These are phyloP conservation scores for Psilocybe sp. DNA, from an alignment of 768 basidiomycete genomes.

Conservation along the genomic window DNA sequence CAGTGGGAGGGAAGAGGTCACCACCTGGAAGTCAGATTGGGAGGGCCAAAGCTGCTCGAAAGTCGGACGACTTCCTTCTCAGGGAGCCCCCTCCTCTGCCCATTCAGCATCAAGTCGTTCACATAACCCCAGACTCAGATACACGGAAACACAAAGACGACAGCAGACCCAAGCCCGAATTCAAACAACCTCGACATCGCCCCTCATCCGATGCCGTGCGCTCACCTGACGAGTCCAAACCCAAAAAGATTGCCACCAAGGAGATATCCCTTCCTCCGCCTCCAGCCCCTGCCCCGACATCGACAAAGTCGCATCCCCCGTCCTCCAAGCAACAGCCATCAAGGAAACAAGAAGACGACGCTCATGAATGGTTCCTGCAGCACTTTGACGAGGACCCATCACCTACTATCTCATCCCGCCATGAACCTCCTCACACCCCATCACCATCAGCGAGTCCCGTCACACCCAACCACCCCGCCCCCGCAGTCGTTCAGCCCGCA, in stretches of 20 bases:
- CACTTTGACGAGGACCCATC: slow-evolving; percentile 43
- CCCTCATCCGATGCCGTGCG: too few relatives aligned
- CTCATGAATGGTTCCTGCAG: slow-evolving; percentile 61
- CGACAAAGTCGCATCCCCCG: slow-evolving; percentile 10
- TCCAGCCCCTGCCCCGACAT: slow-evolving; percentile 6
- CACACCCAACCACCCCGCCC: slow-evolving; percentile 2
- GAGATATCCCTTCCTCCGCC: slow-evolving; percentile 5
- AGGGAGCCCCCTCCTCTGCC: slow-evolving; percentile 16
- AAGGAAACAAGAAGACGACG: slow-evolving; percentile 41
- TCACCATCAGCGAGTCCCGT: slow-evolving; percentile 24
- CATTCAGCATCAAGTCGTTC: not conserved
- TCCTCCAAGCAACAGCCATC: slow-evolving; percentile 1
- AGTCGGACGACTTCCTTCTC: slow-evolving; percentile 33
- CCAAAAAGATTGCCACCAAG: slow-evolving; percentile 12
- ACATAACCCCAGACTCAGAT: not conserved
- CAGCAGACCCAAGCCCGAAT: slow-evolving; percentile 1
- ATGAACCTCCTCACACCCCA: slow-evolving; percentile 25
- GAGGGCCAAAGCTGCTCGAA: slow-evolving; percentile 43
- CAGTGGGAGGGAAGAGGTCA: slow-evolving; percentile 33
- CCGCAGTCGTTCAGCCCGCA: slow-evolving; percentile 11
- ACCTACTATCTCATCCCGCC: slow-evolving; percentile 24
- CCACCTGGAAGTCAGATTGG: slow-evolving; percentile 49
- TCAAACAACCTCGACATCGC: slow-evolving; percentile 14
- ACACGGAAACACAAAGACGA: too few relatives aligned
- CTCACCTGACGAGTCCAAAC: slow-evolving; percentile 14